Evolutionary conservation across 139 green algal genomes (phyloP), one percentile per base, ranked within the genome.

Genomic region (Chlamydomonas sp.): DNA sequence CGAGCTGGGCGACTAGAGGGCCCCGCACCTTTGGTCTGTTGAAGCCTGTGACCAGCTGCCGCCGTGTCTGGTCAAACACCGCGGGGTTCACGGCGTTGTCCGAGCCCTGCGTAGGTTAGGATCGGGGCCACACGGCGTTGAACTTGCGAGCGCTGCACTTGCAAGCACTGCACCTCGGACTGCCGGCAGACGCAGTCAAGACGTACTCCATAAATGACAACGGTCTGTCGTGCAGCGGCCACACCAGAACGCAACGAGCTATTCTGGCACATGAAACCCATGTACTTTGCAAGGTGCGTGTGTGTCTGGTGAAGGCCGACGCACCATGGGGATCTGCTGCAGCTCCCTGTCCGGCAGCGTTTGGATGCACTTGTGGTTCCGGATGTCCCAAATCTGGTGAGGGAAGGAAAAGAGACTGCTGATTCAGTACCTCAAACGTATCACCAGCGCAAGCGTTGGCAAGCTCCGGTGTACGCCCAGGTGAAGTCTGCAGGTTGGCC

Each of bases 331-430:
- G 69, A 86, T 86, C 69, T 49, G 79, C 20, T 79, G 63, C 59
- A 86, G 81, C 76, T 94, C 86, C 31, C 91, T 92, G 84, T 97
- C 93, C 6, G 85, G 73, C 71, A 96, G 77, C 15, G 94, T 95
- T 89, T 97, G 94, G 69, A 97, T 83, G 91, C 94, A 97, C 80
- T 90, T 88, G 90, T 96, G 92, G 80, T 95, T 96, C 66, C 94
- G 93, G 83, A 97, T 95, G 85, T 97, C 94, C 94, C 94, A 97
- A 78, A 97, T 86, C 93, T 96, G 88, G 7, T 4, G 57, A 63
- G 18, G 57, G 31, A 84, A 5, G 63, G 78, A 15, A 79, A 18
- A 63, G 9, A 10, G 9, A 77, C 72, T 3, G 31, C 31, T 49
- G 31, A 49, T 49, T 49, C 31, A 49, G 31, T 49, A 49, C 0